These are phyloP conservation scores for Rhodosporidiobolus sp. DNA, from an alignment of 768 basidiomycete genomes.

Conservation along the genomic window DNA sequence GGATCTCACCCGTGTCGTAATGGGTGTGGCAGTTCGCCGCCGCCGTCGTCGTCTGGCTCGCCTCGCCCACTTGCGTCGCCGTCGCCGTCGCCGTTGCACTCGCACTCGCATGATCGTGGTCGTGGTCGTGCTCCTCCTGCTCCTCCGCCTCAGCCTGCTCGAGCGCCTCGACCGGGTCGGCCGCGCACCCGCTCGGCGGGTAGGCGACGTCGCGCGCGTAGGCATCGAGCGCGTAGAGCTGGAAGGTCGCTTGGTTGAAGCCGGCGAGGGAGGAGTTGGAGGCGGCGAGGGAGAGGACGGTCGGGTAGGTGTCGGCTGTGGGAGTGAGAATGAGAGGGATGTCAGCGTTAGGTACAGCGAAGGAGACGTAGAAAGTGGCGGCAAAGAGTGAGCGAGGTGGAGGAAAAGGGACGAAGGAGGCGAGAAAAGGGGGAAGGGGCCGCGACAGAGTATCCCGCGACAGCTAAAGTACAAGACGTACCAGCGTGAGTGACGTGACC, in stretches of 20 bases:
- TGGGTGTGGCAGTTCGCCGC: slow-evolving; percentile 26
- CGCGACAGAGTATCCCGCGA: no score
- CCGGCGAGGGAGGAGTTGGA: slow-evolving; percentile 4
- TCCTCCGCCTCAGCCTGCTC: not conserved
- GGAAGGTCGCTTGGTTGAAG: slow-evolving; percentile 18
- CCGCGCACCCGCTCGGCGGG: slow-evolving; percentile 27
- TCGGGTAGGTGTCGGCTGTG: slow-evolving; percentile 8
- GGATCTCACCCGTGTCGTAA: slow-evolving; percentile 3
- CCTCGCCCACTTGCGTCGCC: not conserved
- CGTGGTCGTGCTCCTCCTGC: not conserved
- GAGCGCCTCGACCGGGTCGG: not conserved
- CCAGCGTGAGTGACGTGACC: slow-evolving; percentile 14
- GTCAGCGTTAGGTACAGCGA: no score
- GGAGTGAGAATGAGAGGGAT: no score
- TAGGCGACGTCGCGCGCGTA: slow-evolving; percentile 30
- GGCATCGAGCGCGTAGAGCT: slow-evolving; percentile 31
- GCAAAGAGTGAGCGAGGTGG: no score
- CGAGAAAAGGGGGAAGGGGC: no score
- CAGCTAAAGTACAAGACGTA: no score
- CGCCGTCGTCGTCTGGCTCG: not conserved
- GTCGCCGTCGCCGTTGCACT: not conserved
- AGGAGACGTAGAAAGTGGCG: no score
- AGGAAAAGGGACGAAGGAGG: no score
- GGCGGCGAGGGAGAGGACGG: slow-evolving; percentile 28
- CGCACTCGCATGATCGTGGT: not conserved